Evolutionary conservation across 805 yeast genomes (phyloP), one percentile per base, ranked within the genome.

Genomic region (Lachancea thermotolerans): DNA sequence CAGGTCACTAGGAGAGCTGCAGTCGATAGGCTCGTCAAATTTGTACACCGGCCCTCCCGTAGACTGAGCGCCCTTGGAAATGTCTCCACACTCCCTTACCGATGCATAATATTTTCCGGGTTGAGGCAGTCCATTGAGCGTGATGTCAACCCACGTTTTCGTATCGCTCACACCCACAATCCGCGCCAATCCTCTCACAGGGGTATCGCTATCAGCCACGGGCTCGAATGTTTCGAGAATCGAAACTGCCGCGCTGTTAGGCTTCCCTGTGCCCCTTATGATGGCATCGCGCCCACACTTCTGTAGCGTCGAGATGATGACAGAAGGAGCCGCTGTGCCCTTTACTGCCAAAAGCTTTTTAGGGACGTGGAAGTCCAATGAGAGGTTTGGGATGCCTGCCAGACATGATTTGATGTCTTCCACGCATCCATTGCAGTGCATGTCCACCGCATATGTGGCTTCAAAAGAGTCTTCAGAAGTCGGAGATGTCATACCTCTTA

Each of bases 201-300:
- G 85, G 34, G 72, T 70, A 11, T 60, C 60, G 17, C 47, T 49
- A 51, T 74, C 77, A 25, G 65, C 66, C n/a, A 57, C 48, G 2
- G 68, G 66, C 41, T 71, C 77, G 55, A 82, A 84, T 15, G 84
- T 74, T 60, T 91, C 98, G 46, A 90, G 66, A 39, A 90, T 90
- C 52, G 93, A 80, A 29, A 90, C 98, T 0, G 96, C 96, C 0
- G 97, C 95, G 15, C 85, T 75, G 61, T 90, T 82, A 14, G 95
- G 82, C 46, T 71, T 74, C 2, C 97, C 97, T 0, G 96, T 79
- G 6, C 98, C 98, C 48, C 98, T 73, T 18, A 91, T 83, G 51
- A 91, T 86, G 3, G 96, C 96, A 58, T 91, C 97, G 51, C 80
- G 77, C 1, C 97, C 96, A 2, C 82, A 79, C 1, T 58, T 58